Evolutionary conservation across 2,329 filamentous ascomycete species (phyloP), one percentile per base, ranked within the genome.

Genomic region (Cordyceps cateniannulata): DNA sequence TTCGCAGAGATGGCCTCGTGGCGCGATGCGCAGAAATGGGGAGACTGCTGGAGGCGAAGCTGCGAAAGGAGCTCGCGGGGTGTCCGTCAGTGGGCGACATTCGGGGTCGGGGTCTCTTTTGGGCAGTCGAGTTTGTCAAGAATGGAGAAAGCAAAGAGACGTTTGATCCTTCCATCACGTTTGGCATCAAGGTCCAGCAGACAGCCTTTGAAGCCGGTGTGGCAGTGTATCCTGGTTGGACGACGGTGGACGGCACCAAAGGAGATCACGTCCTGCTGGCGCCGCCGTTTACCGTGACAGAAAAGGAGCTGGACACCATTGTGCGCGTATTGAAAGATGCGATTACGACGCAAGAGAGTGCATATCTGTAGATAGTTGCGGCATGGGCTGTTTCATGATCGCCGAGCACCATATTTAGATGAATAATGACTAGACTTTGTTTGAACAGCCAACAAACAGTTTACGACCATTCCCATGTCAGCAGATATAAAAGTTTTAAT

Each of bases 221-320:
- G n/a, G 71, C 73, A 8, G 68, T 90, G 3, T 91, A 90, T 68
- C 84, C 85, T 1, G 86, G 86, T 0, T 74, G 75, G 0, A 87
- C 87, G 1, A 85, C 84, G 0, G 82, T 77, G 0, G 85, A 80
- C 65, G 79, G 89, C 49, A 77, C 81, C 1, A 69, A 69, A 1
- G 88, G 89, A 10, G 89, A 93, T 67, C 87, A 90, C 70, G 75
- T 91, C 40, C 77, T 92, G 27, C 67, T 93, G 12, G 82, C 87
- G 1, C 89, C 89, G 5, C 80, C 89, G 1, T 91, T 85, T 72
- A 90, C 83, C 49, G 77, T 87, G 24, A 84, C 79, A 1, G 62
- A 64, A 9, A 66, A 65, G 14, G 65, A 73, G 35, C 20, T 73
- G 7, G 32, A 52, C n/a, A 62, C 63, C 40, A 62, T 63, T 40